phyloP scores from a whole-genome alignment of 2,329 filamentous ascomycete species.

The Botryotinia convoluta region DNA sequence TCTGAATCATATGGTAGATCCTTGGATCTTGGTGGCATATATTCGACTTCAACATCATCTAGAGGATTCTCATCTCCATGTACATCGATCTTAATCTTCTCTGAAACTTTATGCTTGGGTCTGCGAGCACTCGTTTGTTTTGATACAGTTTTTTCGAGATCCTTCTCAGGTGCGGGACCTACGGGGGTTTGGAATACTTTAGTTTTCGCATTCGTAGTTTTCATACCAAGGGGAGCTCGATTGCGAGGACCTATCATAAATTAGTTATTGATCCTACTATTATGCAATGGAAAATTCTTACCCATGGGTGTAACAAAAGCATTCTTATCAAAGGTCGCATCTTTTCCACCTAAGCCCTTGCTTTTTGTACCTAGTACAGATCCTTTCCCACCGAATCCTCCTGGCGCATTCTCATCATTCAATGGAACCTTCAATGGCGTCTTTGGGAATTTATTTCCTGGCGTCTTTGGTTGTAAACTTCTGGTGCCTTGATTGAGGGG shows the following conservation, averaged over 20 bases:
- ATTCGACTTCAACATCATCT: slow-evolving; percentile 73
- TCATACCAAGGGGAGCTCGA: slow-evolving; percentile 83
- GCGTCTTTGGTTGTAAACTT: slow-evolving; percentile 71
- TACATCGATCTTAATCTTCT: slow-evolving; percentile 61
- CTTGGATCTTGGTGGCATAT: slow-evolving; percentile 73
- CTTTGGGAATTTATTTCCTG: slow-evolving; percentile 71
- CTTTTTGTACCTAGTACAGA: slow-evolving; percentile 45
- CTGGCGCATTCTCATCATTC: slow-evolving; percentile 81
- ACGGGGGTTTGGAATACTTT: slow-evolving; percentile 64
- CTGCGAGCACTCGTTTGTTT: slow-evolving; percentile 55
- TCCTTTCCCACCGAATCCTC: slow-evolving; percentile 55
- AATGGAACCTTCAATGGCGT: slow-evolving; percentile 75
- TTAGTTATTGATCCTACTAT: not conserved
- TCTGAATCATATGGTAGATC: slow-evolving; percentile 69
- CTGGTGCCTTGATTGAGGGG: slow-evolving; percentile 63
- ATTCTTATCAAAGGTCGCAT: slow-evolving; percentile 51
- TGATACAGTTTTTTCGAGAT: slow-evolving; percentile 60
- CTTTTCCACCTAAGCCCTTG: slow-evolving; percentile 55
- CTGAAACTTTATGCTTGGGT: slow-evolving; percentile 52
- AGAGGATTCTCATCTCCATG: slow-evolving; percentile 51
- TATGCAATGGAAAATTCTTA: slow-evolving; percentile 46
- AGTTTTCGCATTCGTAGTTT: slow-evolving; percentile 93
- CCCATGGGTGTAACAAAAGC: slow-evolving; percentile 78
- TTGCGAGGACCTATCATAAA: slow-evolving; percentile 49
- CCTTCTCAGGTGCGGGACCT: slow-evolving; percentile 57